Percentiles rank a stretch among this genome's conserved stretches.
Evolutionary conservation across 139 green algal genomes (phyloP).

Genomic region (Pseudopediastrum boryanum): DNA sequence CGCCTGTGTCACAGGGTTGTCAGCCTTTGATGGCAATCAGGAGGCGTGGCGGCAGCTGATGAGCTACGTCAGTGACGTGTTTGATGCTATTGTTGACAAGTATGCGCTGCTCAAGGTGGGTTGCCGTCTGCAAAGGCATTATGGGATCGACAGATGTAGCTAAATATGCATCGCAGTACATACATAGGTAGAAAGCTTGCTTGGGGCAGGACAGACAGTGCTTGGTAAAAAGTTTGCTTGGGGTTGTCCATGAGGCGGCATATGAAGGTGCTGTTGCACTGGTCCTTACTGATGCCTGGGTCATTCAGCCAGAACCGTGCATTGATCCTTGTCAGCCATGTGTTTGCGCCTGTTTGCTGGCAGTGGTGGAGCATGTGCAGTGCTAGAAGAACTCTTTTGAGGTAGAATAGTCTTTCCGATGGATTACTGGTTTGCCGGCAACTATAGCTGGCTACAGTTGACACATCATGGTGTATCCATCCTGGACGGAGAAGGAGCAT

Average conservation of each 20-base stretch:
- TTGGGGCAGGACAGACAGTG: not conserved
- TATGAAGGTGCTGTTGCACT: not conserved
- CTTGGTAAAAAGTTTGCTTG: not conserved
- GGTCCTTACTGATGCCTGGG: not conserved
- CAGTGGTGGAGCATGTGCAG: conserved; percentile 9
- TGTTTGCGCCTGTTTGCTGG: not conserved
- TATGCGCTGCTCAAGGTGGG: conserved; percentile 36
- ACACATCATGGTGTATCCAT: not conserved
- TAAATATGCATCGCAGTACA: not conserved
- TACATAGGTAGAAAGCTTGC: not conserved
- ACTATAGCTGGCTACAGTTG: not conserved
- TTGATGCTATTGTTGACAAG: conserved; percentile 32
- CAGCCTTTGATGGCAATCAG: not conserved
- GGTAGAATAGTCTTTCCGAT: conserved; percentile 6
- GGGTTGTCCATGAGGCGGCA: not conserved
- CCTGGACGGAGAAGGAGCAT: not conserved
- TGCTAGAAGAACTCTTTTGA: conserved; percentile 10
- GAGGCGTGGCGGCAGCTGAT: conserved; percentile 25
- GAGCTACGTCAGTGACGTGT: conserved; percentile 7
- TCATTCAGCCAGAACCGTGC: too few relatives aligned
- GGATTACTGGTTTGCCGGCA: not conserved
- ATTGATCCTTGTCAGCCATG: too few relatives aligned
- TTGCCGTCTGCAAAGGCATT: too few relatives aligned
- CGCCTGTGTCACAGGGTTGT: not conserved
- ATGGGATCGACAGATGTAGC: not conserved